These are phyloP conservation scores for Cercospora zeina DNA, from an alignment of 2,329 filamentous ascomycete genomes.

Conservation along the genomic window DNA sequence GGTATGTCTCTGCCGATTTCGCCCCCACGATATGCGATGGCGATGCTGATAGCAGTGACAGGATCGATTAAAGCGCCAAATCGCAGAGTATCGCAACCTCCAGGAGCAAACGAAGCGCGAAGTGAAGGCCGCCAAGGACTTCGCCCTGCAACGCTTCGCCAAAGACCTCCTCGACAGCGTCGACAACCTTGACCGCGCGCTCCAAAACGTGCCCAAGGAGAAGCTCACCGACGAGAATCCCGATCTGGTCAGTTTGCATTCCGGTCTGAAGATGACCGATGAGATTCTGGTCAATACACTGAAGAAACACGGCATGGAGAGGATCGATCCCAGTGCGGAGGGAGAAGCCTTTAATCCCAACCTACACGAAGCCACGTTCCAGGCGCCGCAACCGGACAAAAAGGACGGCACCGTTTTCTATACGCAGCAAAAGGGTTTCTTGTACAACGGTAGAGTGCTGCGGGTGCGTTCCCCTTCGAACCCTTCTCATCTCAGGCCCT, in stretches of 20 bases:
- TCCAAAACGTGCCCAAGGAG: slow-evolving; percentile 73
- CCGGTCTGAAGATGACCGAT: slow-evolving; percentile 95
- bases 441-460: slow-evolving; percentile 84
- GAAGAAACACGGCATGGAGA: slow-evolving; percentile 89
- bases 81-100: slow-evolving; percentile 97
- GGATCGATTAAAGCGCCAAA: slow-evolving; percentile 92
- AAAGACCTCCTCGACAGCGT: slow-evolving; percentile 92
- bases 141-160: slow-evolving; percentile 91
- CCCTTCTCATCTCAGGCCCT: neutral
- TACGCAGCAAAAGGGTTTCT: slow-evolving; percentile 94
- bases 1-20: slow-evolving; percentile 54
- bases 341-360: slow-evolving; percentile 94
- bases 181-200: slow-evolving; percentile 94
- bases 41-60: slow-evolving; percentile 43
- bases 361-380: slow-evolving; percentile 93
- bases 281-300: slow-evolving; percentile 81
- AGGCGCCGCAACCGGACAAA: slow-evolving; percentile 82
- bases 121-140: slow-evolving; percentile 81
- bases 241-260: slow-evolving; percentile 78
- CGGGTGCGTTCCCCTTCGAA: slow-evolving; percentile 50
- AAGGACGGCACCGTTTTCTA: slow-evolving; percentile 88
- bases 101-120: slow-evolving; percentile 93
- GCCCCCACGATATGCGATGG: neutral
- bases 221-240: slow-evolving; percentile 66
- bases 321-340: slow-evolving; percentile 71